Base-by-base conservation (phyloP, 1,284 basidiomycete species). In the Apiotrichum siamense region DNA sequence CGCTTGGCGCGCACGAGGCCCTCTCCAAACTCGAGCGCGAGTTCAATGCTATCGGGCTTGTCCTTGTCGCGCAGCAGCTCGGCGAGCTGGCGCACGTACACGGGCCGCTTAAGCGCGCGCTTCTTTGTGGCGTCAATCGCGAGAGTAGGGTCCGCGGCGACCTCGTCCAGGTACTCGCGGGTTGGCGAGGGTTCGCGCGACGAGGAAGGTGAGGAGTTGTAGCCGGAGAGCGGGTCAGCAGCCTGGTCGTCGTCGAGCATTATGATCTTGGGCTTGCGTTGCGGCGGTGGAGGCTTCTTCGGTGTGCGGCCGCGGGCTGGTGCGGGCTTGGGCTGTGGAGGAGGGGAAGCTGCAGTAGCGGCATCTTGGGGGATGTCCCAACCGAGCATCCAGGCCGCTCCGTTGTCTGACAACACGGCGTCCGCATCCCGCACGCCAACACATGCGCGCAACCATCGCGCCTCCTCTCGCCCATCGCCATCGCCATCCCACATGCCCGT, bases 201-300 rank as follows among this genome's bases (percentile, higher is more conserved):
- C 12, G 88, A 88, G 78, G 61, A 1, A 64, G 67, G 35, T 23
- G 81, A 44, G 1, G 69, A 84, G 3, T 78, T 79, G 66, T 93
- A 93, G 5, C 88, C 88, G 4, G 79, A 80, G 15, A 93, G 70
- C 0, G 88, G 90, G 69, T 92, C 89, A 59, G 89, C 87, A 80
- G 81, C 18, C 74, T 81, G 50, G 63, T 69, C 65, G 15, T 60
- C 50, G 58, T 58, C 66, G 44, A 49, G 63, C 60, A 49, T 65
- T 49, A 65, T 49, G 32, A 70, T 61, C 38, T 69, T 69, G 48
- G 62, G 63, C 25, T 54, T 46, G 2, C 47, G 21, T 36, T 63
- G 55, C 5, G 57, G 31, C 11, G 33, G 15, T 35, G 15, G 11
- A n/a, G 33, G 33, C 47, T 48, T 52, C 21, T 33, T 33, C 31